Conservation (phyloP, 164 flowering plant genomes). For the Berberis thunbergii region DNA sequence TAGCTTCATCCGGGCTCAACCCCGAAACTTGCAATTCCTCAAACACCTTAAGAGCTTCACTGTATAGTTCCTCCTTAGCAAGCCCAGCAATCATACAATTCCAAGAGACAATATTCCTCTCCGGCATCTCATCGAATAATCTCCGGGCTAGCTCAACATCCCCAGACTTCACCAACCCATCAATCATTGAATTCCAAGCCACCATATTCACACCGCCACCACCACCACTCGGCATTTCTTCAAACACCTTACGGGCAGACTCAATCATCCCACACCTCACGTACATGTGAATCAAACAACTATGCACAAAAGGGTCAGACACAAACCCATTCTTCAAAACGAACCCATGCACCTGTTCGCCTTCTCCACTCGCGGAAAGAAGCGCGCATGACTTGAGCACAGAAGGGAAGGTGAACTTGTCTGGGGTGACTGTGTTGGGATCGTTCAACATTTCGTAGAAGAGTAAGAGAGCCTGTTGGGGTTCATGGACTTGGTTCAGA, state of each 20-base stretch:
- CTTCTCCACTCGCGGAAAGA: slow-evolving; percentile 5
- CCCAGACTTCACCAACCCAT: slow-evolving; percentile 8
- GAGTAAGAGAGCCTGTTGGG: slow-evolving; percentile 1
- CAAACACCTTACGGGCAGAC: slow-evolving; percentile 7
- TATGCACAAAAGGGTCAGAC: slow-evolving; percentile 4
- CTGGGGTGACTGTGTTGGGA: not conserved
- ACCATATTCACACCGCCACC: not conserved
- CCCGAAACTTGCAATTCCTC: slow-evolving; percentile 11
- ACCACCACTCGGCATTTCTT: not conserved
- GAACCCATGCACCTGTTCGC: slow-evolving; percentile 9
- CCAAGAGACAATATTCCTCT: slow-evolving; percentile 12
- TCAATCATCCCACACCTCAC: slow-evolving; percentile 6
- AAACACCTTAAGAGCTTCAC: slow-evolving; percentile 15
- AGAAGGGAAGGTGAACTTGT: slow-evolving; percentile 11
- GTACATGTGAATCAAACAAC: slow-evolving; percentile 12
- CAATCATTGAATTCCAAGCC: slow-evolving; percentile 11
- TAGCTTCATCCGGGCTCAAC: slow-evolving; percentile 15
- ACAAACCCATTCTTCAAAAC: slow-evolving; percentile 8
- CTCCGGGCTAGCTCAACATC: not conserved
- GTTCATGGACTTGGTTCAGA: not conserved
- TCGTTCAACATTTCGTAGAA: slow-evolving; percentile 8
- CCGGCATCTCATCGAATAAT: slow-evolving; percentile 9
- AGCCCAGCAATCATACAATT: slow-evolving; percentile 13
- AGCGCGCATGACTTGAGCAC: slow-evolving; percentile 10
- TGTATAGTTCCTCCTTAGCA: slow-evolving; percentile 11